Conservation (phyloP, 106 monocot species). For the Triglochin maritima region DNA sequence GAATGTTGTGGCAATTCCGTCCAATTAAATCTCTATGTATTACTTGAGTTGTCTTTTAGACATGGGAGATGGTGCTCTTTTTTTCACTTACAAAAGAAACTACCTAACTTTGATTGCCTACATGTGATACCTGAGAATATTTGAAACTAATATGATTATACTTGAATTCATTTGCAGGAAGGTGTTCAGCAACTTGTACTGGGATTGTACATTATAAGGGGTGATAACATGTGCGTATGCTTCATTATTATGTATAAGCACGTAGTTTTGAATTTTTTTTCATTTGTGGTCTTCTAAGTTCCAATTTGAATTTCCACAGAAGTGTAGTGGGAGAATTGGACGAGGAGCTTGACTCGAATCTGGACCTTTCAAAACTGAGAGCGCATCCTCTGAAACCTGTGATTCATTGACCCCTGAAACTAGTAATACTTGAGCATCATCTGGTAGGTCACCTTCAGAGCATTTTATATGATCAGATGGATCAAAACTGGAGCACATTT, state of each 20-base stretch:
- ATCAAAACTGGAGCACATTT: too few species aligned
- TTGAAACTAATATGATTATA: background rate
- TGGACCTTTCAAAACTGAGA: conserved; percentile 63
- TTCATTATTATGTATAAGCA: background rate
- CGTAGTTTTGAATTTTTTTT: background rate
- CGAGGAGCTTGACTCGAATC: conserved; percentile 66
- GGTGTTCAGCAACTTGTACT: conserved; percentile 74
- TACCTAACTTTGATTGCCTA: background rate
- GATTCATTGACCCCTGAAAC: conserved; percentile 33
- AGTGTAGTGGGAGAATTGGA: conserved; percentile 78
- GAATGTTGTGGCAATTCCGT: too few species aligned
- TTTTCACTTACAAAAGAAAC: too few species aligned
- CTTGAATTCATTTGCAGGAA: conserved; percentile 33
- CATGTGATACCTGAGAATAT: background rate
- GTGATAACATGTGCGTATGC: conserved; percentile 65
- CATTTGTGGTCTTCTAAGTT: background rate
- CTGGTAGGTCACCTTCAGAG: too few species aligned
- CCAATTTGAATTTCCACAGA: conserved; percentile 27
- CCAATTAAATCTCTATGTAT: too few species aligned
- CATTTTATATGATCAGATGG: too few species aligned
- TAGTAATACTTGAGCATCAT: too few species aligned
- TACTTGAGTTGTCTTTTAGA: too few species aligned
- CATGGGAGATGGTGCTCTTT: too few species aligned
- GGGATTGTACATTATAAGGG: conserved; percentile 78
- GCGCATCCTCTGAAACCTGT: conserved; percentile 87